A percentile compares a stretch with the other conserved stretches of the same genome.
phyloP scores from a whole-genome alignment of 1,139 yeast species.

The Candida sp. region DNA sequence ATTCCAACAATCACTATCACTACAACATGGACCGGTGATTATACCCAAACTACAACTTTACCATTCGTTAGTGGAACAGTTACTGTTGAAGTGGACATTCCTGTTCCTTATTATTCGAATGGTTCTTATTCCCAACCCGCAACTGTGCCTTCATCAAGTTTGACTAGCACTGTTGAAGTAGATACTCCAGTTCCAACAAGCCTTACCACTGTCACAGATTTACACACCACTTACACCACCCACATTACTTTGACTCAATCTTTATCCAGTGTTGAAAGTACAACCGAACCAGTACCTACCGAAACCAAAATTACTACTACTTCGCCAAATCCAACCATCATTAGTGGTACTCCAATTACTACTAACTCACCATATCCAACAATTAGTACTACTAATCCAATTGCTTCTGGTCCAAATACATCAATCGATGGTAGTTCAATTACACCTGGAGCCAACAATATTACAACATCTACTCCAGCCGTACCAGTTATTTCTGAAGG shows the following conservation, averaged over 20 bases:
- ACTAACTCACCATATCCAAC: neutral
- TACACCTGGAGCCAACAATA: neutral
- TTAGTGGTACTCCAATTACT: conserved; percentile 4
- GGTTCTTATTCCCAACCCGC: neutral
- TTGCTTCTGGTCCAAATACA: neutral
- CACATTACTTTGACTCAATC: no score
- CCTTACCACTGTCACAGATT: no score
- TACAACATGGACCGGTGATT: conserved; percentile 5
- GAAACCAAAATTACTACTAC: neutral
- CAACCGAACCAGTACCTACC: neutral
- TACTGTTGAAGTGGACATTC: conserved; percentile 13
- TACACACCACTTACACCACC: no score
- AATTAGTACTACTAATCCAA: conserved; percentile 1
- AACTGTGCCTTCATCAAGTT: conserved; percentile 3
- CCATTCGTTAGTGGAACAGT: conserved; percentile 9
- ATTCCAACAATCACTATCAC: conserved; percentile 14
- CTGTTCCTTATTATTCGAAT: conserved; percentile 3
- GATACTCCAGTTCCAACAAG: conserved; percentile 7
- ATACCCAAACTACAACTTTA: conserved; percentile 6
- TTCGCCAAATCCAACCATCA: neutral
- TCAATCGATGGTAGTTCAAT: neutral
- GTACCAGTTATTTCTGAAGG: neutral
- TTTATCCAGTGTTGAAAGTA: neutral
- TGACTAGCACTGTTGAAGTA: conserved; percentile 15
- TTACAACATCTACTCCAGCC: neutral